A percentile compares a stretch with the other conserved stretches of the same genome.
phyloP scores from a whole-genome alignment of 1,284 basidiomycete genomes.

The Apiotrichum gamsii region DNA sequence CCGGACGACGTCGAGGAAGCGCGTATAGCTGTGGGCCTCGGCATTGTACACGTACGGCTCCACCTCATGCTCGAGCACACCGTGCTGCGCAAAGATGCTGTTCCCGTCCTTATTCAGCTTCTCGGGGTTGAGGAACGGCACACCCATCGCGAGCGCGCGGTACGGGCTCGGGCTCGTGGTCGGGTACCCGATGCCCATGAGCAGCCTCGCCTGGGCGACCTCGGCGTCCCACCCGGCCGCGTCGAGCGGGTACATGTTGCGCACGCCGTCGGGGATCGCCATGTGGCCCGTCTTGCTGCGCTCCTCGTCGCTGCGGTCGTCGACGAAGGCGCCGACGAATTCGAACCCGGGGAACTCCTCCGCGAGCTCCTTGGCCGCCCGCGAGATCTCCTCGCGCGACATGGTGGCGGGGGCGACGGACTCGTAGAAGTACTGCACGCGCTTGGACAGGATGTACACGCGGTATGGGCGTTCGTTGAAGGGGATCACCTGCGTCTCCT shows the following conservation, averaged over 20 bases:
- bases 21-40: slow-evolving; percentile 17
- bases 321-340: slow-evolving; percentile 4
- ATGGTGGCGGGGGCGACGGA: neutral
- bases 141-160: slow-evolving; percentile 7
- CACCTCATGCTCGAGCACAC: no score
- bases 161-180: slow-evolving; percentile 6
- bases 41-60: slow-evolving; percentile 23
- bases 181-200: slow-evolving; percentile 21
- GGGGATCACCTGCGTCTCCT: neutral
- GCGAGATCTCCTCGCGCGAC: neutral
- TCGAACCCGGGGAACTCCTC: slow-evolving; percentile 2
- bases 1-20: slow-evolving; percentile 17
- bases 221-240: slow-evolving; percentile 11
- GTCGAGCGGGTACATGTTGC: neutral
- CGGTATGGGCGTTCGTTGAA: slow-evolving; percentile 3
- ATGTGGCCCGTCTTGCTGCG: neutral
- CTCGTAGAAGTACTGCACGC: slow-evolving; percentile 3
- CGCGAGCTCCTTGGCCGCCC: neutral
- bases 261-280: neutral
- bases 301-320: neutral
- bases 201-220: slow-evolving; percentile 15
- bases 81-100: neutral
- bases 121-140: slow-evolving; percentile 7
- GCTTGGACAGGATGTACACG: slow-evolving; percentile 4
- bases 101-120: neutral